These are phyloP conservation scores for Tuber magnatum DNA, from an alignment of 495 filamentous ascomycete species.

Conservation along the genomic window DNA sequence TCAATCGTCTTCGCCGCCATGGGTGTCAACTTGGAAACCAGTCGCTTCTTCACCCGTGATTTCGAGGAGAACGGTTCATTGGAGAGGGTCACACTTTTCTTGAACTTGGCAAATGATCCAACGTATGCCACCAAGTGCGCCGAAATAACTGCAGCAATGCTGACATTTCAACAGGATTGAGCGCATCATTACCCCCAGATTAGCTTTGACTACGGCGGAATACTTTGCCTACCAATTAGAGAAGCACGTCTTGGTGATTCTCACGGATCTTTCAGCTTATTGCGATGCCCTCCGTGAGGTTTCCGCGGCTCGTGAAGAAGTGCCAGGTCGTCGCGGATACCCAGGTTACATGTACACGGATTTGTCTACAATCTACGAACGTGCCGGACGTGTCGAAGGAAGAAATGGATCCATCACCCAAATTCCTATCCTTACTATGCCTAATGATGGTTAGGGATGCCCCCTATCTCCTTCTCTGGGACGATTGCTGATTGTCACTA, in stretches of 20 bases:
- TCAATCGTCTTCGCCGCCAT: slow-evolving; percentile 98
- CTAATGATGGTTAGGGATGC: slow-evolving; percentile 71
- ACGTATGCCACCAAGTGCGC: slow-evolving; percentile 55
- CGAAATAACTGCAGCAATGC: background rate
- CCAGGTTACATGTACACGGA: slow-evolving; percentile 99
- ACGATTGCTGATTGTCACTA: slow-evolving; percentile 39
- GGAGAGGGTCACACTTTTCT: slow-evolving; percentile 92
- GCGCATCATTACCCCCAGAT: slow-evolving; percentile 98
- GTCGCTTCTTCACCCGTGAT: slow-evolving; percentile 94
- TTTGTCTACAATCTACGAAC: slow-evolving; percentile 99
- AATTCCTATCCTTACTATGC: slow-evolving; percentile 98
- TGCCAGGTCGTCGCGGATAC: slow-evolving; percentile 98
- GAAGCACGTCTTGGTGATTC: slow-evolving; percentile 98
- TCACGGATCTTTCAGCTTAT: slow-evolving; percentile 96
- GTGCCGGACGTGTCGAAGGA: slow-evolving; percentile 94
- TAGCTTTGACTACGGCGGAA: slow-evolving; percentile 95
- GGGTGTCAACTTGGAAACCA: slow-evolving; percentile 99
- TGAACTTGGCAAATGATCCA: slow-evolving; percentile 97
- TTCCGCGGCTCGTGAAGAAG: slow-evolving; percentile 96
- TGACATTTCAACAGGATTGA: slow-evolving; percentile 64
- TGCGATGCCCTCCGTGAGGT: slow-evolving; percentile 88
- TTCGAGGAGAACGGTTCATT: slow-evolving; percentile 99
- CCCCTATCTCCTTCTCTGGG: background rate
- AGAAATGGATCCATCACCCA: slow-evolving; percentile 98
- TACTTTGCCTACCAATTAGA: slow-evolving; percentile 99